These are phyloP conservation scores for Magnusiomyces fungicola DNA, from an alignment of 1,139 yeast genomes.

Conservation along the genomic window DNA sequence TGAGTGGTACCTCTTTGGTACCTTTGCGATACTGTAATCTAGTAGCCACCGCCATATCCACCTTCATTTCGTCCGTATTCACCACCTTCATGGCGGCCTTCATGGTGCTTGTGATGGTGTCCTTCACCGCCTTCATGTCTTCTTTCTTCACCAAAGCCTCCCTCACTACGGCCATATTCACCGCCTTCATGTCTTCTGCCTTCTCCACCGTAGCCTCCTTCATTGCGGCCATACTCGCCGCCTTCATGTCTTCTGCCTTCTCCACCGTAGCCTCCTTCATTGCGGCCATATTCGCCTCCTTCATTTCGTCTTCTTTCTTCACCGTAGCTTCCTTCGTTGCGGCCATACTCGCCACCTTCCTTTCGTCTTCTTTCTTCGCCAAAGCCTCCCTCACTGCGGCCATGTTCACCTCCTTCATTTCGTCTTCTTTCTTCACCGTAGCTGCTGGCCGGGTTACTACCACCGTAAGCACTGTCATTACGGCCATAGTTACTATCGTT, in stretches of 20 bases:
- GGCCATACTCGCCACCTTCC: neutral
- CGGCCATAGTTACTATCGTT: neutral
- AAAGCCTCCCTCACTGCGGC: neutral
- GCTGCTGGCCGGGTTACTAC: neutral
- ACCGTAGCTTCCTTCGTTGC: neutral
- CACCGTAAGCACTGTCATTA: neutral
- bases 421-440: neutral
- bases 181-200: neutral
- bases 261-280: neutral
- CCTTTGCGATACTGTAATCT: no score
- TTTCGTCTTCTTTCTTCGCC: neutral
- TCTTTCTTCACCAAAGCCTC: neutral
- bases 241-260: neutral
- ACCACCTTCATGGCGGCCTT: neutral
- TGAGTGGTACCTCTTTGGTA: no score
- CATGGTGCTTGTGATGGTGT: neutral
- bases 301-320: neutral
- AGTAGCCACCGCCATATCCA: conserved; percentile 7
- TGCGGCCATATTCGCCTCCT: neutral
- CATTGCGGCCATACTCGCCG: neutral
- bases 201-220: neutral
- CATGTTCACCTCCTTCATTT: neutral
- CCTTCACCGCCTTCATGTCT: neutral
- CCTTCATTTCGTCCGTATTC: conserved; percentile 2
- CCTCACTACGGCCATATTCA: neutral